Percentiles rank a stretch among this genome's conserved stretches.
phyloP scores from a whole-genome alignment of 306 rosid genomes.

The Begonia peltatifolia region DNA sequence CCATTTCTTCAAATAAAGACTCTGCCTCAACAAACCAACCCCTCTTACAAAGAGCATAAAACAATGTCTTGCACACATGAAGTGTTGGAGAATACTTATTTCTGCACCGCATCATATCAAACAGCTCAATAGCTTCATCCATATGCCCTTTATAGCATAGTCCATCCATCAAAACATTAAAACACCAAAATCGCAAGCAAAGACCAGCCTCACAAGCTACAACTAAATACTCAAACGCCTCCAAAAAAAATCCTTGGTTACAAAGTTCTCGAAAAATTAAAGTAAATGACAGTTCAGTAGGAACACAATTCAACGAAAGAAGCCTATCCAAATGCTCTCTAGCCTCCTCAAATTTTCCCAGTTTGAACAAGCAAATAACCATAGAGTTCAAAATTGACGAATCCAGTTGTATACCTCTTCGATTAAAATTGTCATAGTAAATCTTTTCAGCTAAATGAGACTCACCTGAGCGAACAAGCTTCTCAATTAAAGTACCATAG shows the following conservation, averaged over 20 bases:
- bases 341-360: conserved; percentile 31
- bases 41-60: conserved; percentile 32
- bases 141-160: conserved; percentile 22
- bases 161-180: conserved; percentile 22
- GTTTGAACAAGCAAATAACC: conserved; percentile 23
- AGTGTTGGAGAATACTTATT: conserved; percentile 15
- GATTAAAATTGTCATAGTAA: conserved; percentile 7
- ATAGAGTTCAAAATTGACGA: conserved; percentile 19
- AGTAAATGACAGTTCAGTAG: conserved; percentile 18
- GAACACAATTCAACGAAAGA: conserved; percentile 12
- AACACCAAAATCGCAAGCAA: conserved; percentile 15
- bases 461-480: conserved; percentile 18
- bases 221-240: conserved; percentile 21
- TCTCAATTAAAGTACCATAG: conserved; percentile 22
- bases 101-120: conserved; percentile 17
- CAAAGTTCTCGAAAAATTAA: conserved; percentile 17
- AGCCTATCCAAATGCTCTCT: conserved; percentile 16
- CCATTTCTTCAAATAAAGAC: conserved; percentile 24
- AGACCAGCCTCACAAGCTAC: conserved; percentile 13
- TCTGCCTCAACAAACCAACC: conserved; percentile 27
- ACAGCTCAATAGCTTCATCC: conserved; percentile 30
- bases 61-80: conserved; percentile 25
- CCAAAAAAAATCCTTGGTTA: conserved; percentile 16
- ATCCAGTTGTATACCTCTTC: conserved; percentile 15
- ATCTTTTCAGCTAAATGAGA: conserved; percentile 27